Conservation (phyloP, 805 yeast genomes). For the Yamadazyma sp. region DNA sequence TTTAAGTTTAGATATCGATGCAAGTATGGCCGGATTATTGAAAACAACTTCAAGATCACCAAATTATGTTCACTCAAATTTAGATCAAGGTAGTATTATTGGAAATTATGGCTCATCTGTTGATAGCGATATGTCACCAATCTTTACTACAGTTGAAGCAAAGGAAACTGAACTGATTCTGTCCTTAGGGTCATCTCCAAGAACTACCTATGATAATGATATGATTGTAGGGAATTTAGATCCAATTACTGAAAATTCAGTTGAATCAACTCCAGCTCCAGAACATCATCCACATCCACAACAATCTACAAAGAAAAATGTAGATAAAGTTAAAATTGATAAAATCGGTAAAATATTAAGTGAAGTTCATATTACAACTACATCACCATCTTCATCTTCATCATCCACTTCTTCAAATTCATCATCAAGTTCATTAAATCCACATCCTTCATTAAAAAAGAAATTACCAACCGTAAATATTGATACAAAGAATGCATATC, state of each 20-base stretch:
- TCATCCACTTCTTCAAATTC: slow-evolving; percentile 8
- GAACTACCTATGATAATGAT: slow-evolving; percentile 2
- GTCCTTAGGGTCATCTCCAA: slow-evolving; percentile 30
- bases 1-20: slow-evolving; percentile 42
- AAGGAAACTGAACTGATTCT: slow-evolving; percentile 38
- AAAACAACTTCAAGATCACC: slow-evolving; percentile 6
- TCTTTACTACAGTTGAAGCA: slow-evolving; percentile 29
- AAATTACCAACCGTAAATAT: slow-evolving; percentile 14
- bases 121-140: slow-evolving; percentile 43
- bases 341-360: slow-evolving; percentile 4
- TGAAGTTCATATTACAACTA: background rate
- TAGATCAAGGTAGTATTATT: background rate
- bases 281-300: too few relatives aligned
- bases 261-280: slow-evolving; percentile 22
- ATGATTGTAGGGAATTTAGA: slow-evolving; percentile 16
- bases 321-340: slow-evolving; percentile 1
- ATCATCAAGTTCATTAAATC: slow-evolving; percentile 15
- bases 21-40: slow-evolving; percentile 43
- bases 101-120: slow-evolving; percentile 32
- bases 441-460: slow-evolving; percentile 13
- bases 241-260: slow-evolving; percentile 33
- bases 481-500: slow-evolving; percentile 12
- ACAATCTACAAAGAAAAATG: background rate
- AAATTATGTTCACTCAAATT: background rate
- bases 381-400: background rate